Evolutionary conservation across 2,329 filamentous ascomycete genomes (phyloP), one percentile per base, ranked within the genome.

Genomic region (Talaromyces sp.): DNA sequence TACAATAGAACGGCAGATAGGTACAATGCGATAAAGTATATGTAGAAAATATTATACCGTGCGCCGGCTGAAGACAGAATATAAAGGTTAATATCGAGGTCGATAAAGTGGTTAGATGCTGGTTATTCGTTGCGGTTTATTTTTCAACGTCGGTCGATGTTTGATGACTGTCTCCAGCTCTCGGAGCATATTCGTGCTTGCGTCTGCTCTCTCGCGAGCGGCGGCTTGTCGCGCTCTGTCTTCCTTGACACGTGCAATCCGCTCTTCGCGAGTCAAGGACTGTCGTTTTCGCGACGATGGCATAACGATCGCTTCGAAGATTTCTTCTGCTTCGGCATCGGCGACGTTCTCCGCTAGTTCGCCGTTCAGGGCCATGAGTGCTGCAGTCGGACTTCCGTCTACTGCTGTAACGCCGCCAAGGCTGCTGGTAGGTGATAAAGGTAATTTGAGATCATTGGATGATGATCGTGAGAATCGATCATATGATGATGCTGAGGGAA

Each of bases 111-210:
- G 51, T 78, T 69, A 82, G 61, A 82, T 77, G 65, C 78, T 81
- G 27, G 79, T 80, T 59, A 82, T 75, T 63, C 80, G 71, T 68
- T 79, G 78, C 17, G 76, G 77, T 25, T 72, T 73, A n/a, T 71
- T 70, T n/a, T 71, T 70, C n/a, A 72, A 71, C 53, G 74, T 76
- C 19, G 83, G 82, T 66, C 84, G 77, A 70, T 86, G 78, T 70
- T 86, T 87, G 75, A 98, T 96, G 67, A 99, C 88, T 68, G 91
- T 94, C 80, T 97, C 92, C 66, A 99, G 83, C 79, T 99, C 95
- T 68, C 90, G 89, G 68, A 99, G 85, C 92, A 99, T 97, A 71
- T 90, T 92, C 51, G 89, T 91, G 68, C 88, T 96, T 11, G 92
- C 90, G 68, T 97, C 92, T 53, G 88, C 82, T 73, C 90, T 90